phyloP scores from a whole-genome alignment of 1,284 basidiomycete genomes.

The Sporisorium reilianum region DNA sequence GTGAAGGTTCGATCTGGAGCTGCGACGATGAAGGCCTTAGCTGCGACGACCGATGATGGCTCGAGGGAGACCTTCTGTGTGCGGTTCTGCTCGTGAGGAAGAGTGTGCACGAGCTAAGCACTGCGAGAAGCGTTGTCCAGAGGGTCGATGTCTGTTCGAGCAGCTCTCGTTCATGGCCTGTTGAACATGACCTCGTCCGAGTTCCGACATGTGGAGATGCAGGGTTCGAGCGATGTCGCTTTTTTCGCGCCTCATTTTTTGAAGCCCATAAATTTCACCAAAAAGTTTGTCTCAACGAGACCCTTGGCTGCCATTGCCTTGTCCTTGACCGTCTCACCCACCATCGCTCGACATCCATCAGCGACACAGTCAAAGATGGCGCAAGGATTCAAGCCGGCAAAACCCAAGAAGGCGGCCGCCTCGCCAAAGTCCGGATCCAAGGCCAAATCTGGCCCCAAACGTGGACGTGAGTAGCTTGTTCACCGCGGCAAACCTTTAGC shows the following conservation, averaged over 20 bases:
- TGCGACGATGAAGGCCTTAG: neutral
- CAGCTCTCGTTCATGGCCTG: neutral
- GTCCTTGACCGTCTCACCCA: neutral
- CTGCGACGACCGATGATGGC: neutral
- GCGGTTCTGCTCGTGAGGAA: neutral
- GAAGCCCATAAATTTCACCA: too few species aligned
- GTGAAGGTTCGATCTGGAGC: neutral
- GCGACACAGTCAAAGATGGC: constrained; percentile 36
- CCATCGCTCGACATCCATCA: neutral
- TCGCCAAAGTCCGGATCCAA: constrained; percentile 35
- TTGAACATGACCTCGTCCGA: constrained; percentile 10
- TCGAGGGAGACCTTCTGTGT: neutral
- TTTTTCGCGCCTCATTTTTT: neutral
- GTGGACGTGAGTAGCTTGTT: constrained; percentile 49
- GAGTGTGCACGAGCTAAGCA: neutral
- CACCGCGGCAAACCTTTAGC: too few species aligned
- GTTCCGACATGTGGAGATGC: constrained; percentile 37
- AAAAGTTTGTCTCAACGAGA: too few species aligned
- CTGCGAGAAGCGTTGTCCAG: neutral
- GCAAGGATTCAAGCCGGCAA: constrained; percentile 58
- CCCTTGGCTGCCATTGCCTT: constrained; percentile 6
- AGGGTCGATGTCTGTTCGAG: neutral
- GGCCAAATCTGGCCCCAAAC: constrained; percentile 51
- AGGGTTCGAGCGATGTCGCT: constrained; percentile 15
- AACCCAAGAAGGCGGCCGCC: constrained; percentile 37